Base-by-base conservation (phyloP, 2,329 filamentous ascomycete species). In the Colletotrichum agaves region DNA sequence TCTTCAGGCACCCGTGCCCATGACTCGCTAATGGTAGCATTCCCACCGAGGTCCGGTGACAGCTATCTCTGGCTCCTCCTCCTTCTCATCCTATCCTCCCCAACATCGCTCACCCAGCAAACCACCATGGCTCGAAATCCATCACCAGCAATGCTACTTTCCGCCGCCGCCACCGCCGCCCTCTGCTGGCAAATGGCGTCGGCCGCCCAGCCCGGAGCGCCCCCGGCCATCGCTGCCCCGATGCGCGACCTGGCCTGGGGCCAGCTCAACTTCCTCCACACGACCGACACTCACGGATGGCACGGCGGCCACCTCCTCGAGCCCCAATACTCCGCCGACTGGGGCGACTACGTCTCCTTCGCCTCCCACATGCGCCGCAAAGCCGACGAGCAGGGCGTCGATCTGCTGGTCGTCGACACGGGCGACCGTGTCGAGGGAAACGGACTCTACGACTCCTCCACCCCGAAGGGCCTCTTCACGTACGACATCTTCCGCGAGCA, bases 281-380 rank as follows among this genome's bases (percentile, higher is more conserved):
- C 96, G 0, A 98, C 96, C 44, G 92, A 98, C 77, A 96, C 93
- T 4, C 96, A 98, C 80, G 95, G 96, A 74, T 99, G 96, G 96
- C 90, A 97, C 76, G 93, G 89, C 10, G 96, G 96, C 1, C 96
- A 99, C 83, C 81, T 98, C 5, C 91, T 94, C 82, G 96, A 99
- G 90, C 86, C 93, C 3, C 95, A 96, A 68, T 99, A 97, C 79
- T 94, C 93, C 6, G 95, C 93, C 52, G 96, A 99, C 79, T 98
- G 96, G 94, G 96, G 96, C 66, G 96, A 99, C 80, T 99, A 98
- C 79, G 87, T 98, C 74, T 98, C 95, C 6, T 98, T 99, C 76
- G 89, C 94, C 37, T 84, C 91, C 39, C 93, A 95, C 76, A 88
- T 99, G 84, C 91, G 88, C 63, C 86, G 89, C 72, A 90, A 88